Percentiles rank a stretch among this genome's conserved stretches.
Evolutionary conservation across 805 yeast genomes (phyloP).

Genomic region (Hagleromyces aurorensis): DNA sequence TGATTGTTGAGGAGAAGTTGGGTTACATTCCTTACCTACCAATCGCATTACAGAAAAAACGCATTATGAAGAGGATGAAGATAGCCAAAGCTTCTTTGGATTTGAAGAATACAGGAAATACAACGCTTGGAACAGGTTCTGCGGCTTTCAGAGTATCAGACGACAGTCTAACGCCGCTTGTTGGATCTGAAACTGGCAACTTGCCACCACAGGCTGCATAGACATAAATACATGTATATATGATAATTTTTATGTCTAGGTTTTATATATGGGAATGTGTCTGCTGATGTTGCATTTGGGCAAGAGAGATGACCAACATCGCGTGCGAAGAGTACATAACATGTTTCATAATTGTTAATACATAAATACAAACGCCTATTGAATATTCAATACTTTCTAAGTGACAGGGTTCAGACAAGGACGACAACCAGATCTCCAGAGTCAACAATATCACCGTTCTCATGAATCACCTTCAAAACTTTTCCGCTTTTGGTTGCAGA

Average conservation of each 20-base stretch:
- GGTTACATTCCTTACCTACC: conserved; percentile 62
- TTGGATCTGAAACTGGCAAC: too few species aligned
- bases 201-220: too few species aligned
- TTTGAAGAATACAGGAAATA: conserved; percentile 8
- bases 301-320: too few species aligned
- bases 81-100: conserved; percentile 25
- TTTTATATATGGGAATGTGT: too few species aligned
- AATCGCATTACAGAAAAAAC: conserved; percentile 47
- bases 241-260: too few species aligned
- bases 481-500: conserved; percentile 62
- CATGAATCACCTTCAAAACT: conserved; percentile 64
- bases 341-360: too few species aligned
- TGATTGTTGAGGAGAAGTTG: conserved; percentile 46
- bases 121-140: too few species aligned
- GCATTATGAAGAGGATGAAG: conserved; percentile 36
- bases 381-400: neutral
- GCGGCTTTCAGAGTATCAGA: conserved; percentile 14
- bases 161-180: conserved; percentile 23
- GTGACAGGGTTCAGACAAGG: conserved; percentile 9
- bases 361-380: neutral
- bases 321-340: too few species aligned
- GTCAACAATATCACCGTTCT: conserved; percentile 92
- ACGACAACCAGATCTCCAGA: conserved; percentile 94
- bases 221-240: too few species aligned
- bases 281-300: too few species aligned